Evolutionary conservation across 331 rosid genomes (phyloP).

Genomic region (Malus hybrid): DNA sequence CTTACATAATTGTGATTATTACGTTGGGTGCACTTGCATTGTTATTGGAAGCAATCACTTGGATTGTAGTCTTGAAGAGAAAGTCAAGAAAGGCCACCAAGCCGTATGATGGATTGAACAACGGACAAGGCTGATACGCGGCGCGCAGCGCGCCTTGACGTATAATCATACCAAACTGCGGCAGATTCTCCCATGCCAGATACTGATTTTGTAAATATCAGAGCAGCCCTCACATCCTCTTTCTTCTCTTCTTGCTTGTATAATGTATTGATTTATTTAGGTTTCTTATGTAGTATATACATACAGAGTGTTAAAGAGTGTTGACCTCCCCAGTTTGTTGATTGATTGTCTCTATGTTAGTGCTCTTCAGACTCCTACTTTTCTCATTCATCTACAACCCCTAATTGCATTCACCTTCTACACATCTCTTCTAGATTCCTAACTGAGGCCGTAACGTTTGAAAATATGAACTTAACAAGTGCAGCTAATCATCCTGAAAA

Average conservation of each 20-base stretch:
- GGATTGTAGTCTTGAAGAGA: constrained; percentile 60
- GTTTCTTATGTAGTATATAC: constrained; percentile 6
- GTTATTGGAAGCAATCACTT: constrained; percentile 60
- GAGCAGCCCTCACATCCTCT: not conserved
- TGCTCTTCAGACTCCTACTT: too few species aligned
- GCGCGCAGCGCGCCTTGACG: not conserved
- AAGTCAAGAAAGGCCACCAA: constrained; percentile 38
- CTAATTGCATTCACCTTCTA: too few species aligned
- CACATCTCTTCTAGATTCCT: too few species aligned
- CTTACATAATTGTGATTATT: constrained; percentile 35
- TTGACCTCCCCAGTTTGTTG: not conserved
- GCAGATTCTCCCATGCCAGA: not conserved
- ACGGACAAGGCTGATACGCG: constrained; percentile 21
- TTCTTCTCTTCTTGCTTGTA: constrained; percentile 5
- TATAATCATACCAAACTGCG: not conserved
- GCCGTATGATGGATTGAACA: constrained; percentile 43
- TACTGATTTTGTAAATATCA: constrained; percentile 16
- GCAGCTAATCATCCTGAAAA: too few species aligned
- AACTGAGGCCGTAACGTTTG: too few species aligned
- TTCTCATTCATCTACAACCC: too few species aligned
- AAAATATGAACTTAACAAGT: not conserved
- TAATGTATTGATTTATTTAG: constrained; percentile 25
- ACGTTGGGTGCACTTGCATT: constrained; percentile 44
- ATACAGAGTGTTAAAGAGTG: not conserved
- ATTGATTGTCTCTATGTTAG: not conserved